Base-by-base conservation (phyloP, 2,329 filamentous ascomycete genomes). In the Verticillium dahliae region DNA sequence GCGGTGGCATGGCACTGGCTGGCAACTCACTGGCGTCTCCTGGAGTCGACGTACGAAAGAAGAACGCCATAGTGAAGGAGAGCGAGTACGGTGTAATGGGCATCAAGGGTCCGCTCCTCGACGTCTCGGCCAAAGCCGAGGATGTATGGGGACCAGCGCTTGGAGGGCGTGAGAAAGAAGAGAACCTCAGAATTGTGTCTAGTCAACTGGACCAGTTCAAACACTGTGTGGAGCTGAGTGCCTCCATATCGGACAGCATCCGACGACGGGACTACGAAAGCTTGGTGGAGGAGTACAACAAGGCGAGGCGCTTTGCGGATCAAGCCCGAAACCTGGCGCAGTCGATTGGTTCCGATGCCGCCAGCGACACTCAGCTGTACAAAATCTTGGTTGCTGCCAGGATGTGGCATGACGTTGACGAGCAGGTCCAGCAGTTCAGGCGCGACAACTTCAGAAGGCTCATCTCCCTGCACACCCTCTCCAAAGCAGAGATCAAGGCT, bases 71-170 rank as follows among this genome's bases (percentile, higher is more conserved):
- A 56, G 84, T 89, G 45, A 97, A 97, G 74, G 94, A 97, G 76
- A 96, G 91, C 68, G 92, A 96, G 69, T 96, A 93, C 70, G 92
- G 92, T 59, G 88, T 96, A 7, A 80, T 89, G 70, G 92, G 92
- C 11, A 97, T 99, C 74, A 96, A 96, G 72, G 85, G 82, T 1
- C 94, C 95, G 18, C 79, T 99, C 60, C 81, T 95, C 10, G 95
- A 98, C 69, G 91, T 96, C 11, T 92, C 91, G 1, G 90, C 92
- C 63, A 97, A 97, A 74, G 95, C 94, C 0, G 92, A 98, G 74
- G 95, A 99, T 70, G 90, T 99, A 9, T 99, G 96, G 93, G 95
- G 95, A 0, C 95, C 95, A 2, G 94, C 95, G 1, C 76, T 99
- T 41, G 92, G 92, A 57, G 95, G 95, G 3, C 87, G 91, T 34